phyloP scores from a whole-genome alignment of 164 flowering plant genomes.

The Chimonanthus praecox region DNA sequence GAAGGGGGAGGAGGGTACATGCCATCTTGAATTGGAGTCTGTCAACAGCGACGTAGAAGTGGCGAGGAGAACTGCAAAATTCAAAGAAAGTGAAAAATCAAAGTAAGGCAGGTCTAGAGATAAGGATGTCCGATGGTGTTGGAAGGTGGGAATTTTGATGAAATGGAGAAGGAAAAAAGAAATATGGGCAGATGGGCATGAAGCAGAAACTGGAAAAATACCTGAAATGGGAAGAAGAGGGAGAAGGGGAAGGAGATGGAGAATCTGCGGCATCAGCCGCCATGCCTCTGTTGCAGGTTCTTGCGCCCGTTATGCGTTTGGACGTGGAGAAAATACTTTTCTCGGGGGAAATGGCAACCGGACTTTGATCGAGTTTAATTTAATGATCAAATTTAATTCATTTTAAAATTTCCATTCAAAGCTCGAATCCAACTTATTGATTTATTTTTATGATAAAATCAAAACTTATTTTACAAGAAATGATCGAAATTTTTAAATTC shows the following conservation, averaged over 20 bases:
- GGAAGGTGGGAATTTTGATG: neutral
- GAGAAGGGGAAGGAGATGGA: constrained; percentile 14
- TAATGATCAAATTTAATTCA: no score
- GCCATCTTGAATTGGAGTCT: constrained; percentile 84
- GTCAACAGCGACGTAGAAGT: constrained; percentile 91
- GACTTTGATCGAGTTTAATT: no score
- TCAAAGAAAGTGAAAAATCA: neutral
- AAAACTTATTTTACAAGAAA: no score
- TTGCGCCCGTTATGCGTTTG: no score
- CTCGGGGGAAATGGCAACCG: no score
- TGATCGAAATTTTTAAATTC: no score
- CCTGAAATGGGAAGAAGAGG: constrained; percentile 25
- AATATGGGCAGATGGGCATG: neutral
- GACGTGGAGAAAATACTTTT: no score
- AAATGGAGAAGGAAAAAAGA: neutral
- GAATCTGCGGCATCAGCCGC: constrained; percentile 20
- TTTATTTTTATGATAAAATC: no score
- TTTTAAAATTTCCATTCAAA: no score
- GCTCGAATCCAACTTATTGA: no score
- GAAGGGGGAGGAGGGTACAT: constrained; percentile 4
- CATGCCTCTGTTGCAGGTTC: neutral
- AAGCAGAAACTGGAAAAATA: constrained; percentile 1
- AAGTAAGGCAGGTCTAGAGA: neutral
- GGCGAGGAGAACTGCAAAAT: constrained; percentile 56
- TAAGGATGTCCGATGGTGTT: neutral